Percentiles rank a stretch among this genome's conserved stretches.
Conservation (phyloP, 805 yeast genomes). For the Wickerhamomyces canadensis region DNA sequence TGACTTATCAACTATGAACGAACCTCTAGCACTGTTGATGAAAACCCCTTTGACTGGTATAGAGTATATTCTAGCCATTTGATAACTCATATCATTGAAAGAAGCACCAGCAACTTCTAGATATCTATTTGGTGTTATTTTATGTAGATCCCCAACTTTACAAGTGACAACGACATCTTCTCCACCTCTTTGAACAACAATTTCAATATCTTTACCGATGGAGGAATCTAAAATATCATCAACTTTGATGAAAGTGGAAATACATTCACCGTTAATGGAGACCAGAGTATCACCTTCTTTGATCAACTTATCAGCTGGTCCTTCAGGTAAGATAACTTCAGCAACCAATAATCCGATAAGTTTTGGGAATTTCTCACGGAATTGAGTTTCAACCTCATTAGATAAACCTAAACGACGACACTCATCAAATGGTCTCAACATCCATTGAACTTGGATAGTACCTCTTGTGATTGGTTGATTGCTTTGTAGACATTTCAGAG, state of each 20-base stretch:
- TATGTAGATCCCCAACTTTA: constrained; percentile 68
- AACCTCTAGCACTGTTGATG: constrained; percentile 70
- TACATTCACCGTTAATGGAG: constrained; percentile 58
- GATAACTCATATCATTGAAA: constrained; percentile 81
- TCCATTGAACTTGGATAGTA: constrained; percentile 89
- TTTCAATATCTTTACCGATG: constrained; percentile 52
- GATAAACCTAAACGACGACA: constrained; percentile 84
- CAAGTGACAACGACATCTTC: constrained; percentile 44
- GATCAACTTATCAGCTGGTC: constrained; percentile 70
- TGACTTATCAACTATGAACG: constrained; percentile 54
- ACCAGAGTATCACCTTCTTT: constrained; percentile 84
- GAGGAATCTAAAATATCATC: constrained; percentile 75
- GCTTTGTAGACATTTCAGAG: constrained; percentile 66
- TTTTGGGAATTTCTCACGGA: constrained; percentile 65
- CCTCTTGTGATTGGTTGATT: constrained; percentile 70
- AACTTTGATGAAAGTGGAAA: constrained; percentile 70
- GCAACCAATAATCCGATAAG: constrained; percentile 81
- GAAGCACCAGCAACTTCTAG: constrained; percentile 84
- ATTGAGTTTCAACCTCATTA: constrained; percentile 61
- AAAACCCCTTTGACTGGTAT: constrained; percentile 84
- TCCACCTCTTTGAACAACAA: constrained; percentile 74
- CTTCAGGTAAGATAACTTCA: constrained; percentile 73
- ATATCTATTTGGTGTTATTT: constrained; percentile 76
- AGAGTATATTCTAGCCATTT: constrained; percentile 79
- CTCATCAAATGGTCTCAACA: constrained; percentile 80